Base-by-base conservation (phyloP, 2,329 filamentous ascomycete genomes). In the Aureobasidium sp. region DNA sequence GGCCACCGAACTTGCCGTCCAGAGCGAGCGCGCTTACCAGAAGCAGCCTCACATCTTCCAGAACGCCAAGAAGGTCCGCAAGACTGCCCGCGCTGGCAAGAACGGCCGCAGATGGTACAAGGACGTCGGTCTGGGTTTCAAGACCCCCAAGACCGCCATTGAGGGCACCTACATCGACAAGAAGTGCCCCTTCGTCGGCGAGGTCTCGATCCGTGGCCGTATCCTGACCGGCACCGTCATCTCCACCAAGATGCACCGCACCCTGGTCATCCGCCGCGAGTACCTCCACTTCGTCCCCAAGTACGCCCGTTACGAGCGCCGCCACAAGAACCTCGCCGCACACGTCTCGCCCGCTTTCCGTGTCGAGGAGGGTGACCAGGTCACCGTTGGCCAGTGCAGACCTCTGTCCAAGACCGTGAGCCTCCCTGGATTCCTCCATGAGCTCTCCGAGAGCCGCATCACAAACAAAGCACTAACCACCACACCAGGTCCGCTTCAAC, bases 11-110 rank as follows among this genome's bases (percentile, higher is more conserved):
- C 86, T 97, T 84, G 96, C 91, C 80, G 94, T 99, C 82, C 94
- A 99, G 88, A 95, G 91, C 79, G 94, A 99, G 89, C 93, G 94
- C 85, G 94, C 94, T 86, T 99, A 90, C 90, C 94, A 97, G 83
- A 99, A 99, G 89, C 93, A 99, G 87, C 94, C 94, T 80, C 94
- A 99, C 83, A 96, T 99, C 86, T 99, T 97, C 90, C 87, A 90
- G 76, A 97, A 97, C 88, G 85, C 88, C 78, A 99, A 99, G 89
- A 82, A 84, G 79, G 91, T 91, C 85, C 81, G 86, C 77, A 90
- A 89, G 78, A 82, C 83, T 80, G 88, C 81, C 74, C 81, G 87
- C 79, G 88, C 88, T 74, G 91, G 91, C 79, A 95, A 96, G 87
- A 89, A 86, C 79, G 91, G 90, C 74, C 89, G 90, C 82, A 88